Conservation (phyloP, 257 asterid genomes). For the Solanum ahanhuiri region DNA sequence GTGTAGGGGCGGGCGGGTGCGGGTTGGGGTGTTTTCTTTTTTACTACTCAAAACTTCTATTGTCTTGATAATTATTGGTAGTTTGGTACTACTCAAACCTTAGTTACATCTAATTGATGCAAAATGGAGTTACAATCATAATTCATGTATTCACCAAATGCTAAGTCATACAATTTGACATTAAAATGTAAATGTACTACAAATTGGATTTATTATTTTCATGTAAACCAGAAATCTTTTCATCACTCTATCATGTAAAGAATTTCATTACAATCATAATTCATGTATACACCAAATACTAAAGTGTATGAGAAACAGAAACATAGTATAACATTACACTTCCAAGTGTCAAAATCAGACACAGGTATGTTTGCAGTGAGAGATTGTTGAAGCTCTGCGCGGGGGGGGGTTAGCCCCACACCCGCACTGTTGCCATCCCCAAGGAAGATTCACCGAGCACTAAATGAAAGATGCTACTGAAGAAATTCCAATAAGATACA, state of each 20-base stretch:
- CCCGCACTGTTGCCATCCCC: too few species aligned
- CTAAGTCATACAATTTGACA: background rate
- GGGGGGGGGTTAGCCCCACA: too few species aligned
- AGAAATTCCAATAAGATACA: background rate
- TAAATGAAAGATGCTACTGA: background rate
- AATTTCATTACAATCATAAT: background rate
- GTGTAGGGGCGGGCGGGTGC: too few species aligned
- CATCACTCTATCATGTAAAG: background rate
- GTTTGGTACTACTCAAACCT: too few species aligned
- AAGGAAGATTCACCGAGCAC: background rate
- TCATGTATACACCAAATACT: too few species aligned
- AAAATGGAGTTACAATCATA: background rate
- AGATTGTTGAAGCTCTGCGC: too few species aligned
- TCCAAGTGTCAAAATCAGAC: too few species aligned
- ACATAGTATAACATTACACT: background rate
- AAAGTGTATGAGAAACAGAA: too few species aligned
- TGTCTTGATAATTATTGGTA: too few species aligned
- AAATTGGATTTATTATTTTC: background rate
- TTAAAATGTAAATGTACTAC: background rate
- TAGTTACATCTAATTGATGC: too few species aligned
- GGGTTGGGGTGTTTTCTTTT: background rate
- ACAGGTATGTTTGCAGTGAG: too few species aligned
- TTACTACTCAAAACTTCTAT: too few species aligned
- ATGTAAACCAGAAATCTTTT: background rate
- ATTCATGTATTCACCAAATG: background rate